Evolutionary conservation across 768 basidiomycete species (phyloP), one percentile per base, ranked within the genome.

Genomic region (Kondoa malvinella): DNA sequence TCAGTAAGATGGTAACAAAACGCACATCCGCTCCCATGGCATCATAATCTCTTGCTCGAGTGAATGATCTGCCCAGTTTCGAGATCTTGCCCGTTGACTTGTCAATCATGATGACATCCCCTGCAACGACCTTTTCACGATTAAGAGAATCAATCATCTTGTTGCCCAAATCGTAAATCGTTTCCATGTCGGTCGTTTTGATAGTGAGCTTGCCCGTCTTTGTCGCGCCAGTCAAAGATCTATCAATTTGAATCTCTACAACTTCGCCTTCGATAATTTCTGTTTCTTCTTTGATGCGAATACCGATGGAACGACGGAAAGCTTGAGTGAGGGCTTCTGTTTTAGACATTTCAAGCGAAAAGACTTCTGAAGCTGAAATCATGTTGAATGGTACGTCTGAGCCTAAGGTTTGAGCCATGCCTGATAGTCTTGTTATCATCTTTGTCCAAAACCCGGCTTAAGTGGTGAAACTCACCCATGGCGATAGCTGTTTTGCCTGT

Each of bases 111-210:
- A 99, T 86, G 25, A 99, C 87, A 74, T 99, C 95, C 29, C 95
- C 95, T 0, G 81, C 81, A 3, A 91, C 82, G 3, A 97, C 91
- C 74, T 96, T 97, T 80, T 97, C 95, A 78, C 96, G 95, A 50
- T 90, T 87, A 31, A 99, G 79, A 2, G 92, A 86, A 72, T 99
- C 95, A 62, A 99, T 97, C 95, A 99, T 97, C 82, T 97, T 99
- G 63, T 86, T 89, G 14, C 95, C 95, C 32, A 97, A 82, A 78
- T 99, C 95, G 76, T 99, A 99, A 33, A 99, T 87, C 2, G 95
- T 97, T 80, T 97, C 95, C 95, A 99, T 97, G 77, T 97, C 94
- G 1, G 92, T 95, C 16, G 91, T 94, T 78, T 97, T 97, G 74
- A 99, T 87, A 0, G 95, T 97, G 69, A 97, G 77, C 76, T 95